These are phyloP conservation scores for Citrus mangshanensis DNA, from an alignment of 345 rosid species.

Conservation along the genomic window DNA sequence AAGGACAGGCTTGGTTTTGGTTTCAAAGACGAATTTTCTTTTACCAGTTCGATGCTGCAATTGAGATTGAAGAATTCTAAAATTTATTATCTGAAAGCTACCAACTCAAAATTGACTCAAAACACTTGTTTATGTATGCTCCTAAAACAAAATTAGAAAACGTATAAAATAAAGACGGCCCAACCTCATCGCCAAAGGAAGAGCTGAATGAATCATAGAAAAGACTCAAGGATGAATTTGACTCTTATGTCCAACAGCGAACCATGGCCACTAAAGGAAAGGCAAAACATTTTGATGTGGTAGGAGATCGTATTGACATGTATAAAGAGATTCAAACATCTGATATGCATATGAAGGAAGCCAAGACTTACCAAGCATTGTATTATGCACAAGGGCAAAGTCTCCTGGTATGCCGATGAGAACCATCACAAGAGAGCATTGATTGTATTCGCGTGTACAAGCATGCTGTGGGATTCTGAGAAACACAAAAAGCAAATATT, in stretches of 20 bases:
- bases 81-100: background rate
- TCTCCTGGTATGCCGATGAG: conserved; percentile 73
- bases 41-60: background rate
- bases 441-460: conserved; percentile 70
- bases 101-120: too few relatives aligned
- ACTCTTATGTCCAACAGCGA: too few relatives aligned
- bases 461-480: conserved; percentile 92
- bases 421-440: conserved; percentile 81
- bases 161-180: too few relatives aligned
- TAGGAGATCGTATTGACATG: too few relatives aligned
- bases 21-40: background rate
- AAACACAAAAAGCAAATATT: background rate
- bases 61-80: background rate
- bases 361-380: conserved; percentile 28
- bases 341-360: background rate
- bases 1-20: background rate
- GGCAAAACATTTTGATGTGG: too few relatives aligned
- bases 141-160: too few relatives aligned
- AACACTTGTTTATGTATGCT: too few relatives aligned
- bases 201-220: too few relatives aligned
- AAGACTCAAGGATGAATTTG: too few relatives aligned
- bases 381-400: conserved; percentile 90
- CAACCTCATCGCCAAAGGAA: too few relatives aligned
- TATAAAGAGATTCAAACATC: background rate
- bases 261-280: too few relatives aligned